A percentile compares a stretch with the other conserved stretches of the same genome.
phyloP scores from a whole-genome alignment of 202 grass and related monocot species.

The Panicum virgatum region DNA sequence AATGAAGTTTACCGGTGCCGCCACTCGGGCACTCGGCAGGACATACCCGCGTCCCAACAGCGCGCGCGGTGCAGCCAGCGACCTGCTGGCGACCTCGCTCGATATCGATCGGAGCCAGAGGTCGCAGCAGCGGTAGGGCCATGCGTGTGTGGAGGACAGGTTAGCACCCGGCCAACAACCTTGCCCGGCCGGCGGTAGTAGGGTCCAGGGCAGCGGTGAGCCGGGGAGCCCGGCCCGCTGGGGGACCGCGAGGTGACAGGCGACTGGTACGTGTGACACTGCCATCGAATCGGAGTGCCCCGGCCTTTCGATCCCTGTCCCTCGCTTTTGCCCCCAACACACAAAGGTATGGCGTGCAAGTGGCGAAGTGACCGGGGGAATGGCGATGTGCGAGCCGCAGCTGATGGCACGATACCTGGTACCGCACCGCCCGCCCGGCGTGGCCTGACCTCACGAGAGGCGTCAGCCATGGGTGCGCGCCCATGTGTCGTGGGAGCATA shows the following conservation, averaged over 20 bases:
- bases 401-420: background rate
- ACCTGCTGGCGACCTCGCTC: too few species aligned
- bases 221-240: too few species aligned
- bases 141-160: background rate
- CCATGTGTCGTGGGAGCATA: slow-evolving; percentile 31
- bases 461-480: background rate
- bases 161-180: slow-evolving; percentile 25
- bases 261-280: slow-evolving; percentile 9
- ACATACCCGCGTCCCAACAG: background rate
- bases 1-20: slow-evolving; percentile 9
- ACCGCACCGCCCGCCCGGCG: background rate
- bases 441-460: background rate
- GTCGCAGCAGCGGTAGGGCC: background rate
- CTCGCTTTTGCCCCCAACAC: background rate
- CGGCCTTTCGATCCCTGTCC: slow-evolving; percentile 9
- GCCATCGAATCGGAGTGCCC: background rate
- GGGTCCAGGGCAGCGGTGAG: slow-evolving; percentile 38
- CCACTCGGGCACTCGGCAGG: background rate
- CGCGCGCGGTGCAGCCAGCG: too few species aligned
- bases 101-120: background rate
- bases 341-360: background rate
- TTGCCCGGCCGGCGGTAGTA: background rate
- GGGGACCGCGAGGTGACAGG: slow-evolving; percentile 29
- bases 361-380: background rate
- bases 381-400: background rate